Conservation (phyloP, 1,284 basidiomycete species). For the Cutaneotrichosporon sp. region DNA sequence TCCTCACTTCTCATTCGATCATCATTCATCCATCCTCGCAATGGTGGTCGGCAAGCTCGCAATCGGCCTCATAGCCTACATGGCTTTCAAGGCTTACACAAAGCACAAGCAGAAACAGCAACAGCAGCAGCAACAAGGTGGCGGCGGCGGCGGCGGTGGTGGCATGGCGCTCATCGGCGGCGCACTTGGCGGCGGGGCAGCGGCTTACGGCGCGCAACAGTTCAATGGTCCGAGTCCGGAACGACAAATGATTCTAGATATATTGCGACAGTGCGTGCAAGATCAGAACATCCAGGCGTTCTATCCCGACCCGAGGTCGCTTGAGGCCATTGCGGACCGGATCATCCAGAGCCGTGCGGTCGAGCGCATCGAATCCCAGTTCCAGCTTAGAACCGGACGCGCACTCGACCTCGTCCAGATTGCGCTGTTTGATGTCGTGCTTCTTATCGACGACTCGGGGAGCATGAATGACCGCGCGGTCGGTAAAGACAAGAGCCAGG, state of each 20-base stretch:
- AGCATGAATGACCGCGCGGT: conserved; percentile 52
- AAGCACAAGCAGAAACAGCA: neutral
- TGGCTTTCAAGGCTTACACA: conserved; percentile 4
- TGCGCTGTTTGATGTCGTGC: conserved; percentile 49
- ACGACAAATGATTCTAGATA: conserved; percentile 12
- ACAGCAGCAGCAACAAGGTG: neutral
- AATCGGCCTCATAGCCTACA: conserved; percentile 6
- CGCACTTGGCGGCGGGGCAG: neutral
- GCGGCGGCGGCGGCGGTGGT: conserved; percentile 2
- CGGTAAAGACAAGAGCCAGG: conserved; percentile 18
- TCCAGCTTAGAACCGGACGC: conserved; percentile 53
- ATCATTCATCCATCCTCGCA: neutral
- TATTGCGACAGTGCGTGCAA: conserved; percentile 49
- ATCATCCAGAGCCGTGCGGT: conserved; percentile 50
- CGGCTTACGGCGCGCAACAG: neutral
- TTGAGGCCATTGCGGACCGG: conserved; percentile 51
- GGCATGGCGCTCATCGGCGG: neutral
- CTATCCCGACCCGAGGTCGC: conserved; percentile 53
- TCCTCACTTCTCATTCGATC: neutral
- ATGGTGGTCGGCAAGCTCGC: conserved; percentile 9
- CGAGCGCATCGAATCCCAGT: conserved; percentile 49
- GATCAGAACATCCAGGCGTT: conserved; percentile 29
- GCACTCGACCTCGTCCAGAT: conserved; percentile 53
- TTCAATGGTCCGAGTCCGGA: conserved; percentile 3
- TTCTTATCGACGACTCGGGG: conserved; percentile 53